Base-by-base conservation (phyloP, 306 rosid genomes). In the Quercus ilex region DNA sequence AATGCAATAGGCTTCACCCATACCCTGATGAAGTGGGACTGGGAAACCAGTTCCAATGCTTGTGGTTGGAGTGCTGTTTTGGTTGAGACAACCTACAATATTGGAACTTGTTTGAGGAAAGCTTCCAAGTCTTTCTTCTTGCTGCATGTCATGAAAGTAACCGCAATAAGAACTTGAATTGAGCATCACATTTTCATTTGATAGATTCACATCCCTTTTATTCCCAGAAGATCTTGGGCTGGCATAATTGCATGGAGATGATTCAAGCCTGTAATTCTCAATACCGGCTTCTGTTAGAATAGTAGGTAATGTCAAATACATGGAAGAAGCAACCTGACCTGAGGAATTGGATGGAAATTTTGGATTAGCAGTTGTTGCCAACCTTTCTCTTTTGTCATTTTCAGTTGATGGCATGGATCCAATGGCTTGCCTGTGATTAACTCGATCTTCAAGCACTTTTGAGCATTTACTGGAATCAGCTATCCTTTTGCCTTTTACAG, bases 271-370 rank as follows among this genome's bases (percentile, higher is more conserved):
- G 23, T 55, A 69, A 21, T 41, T 71, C 55, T 74, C 20, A 53
- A 43, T 21, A 23, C 41, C 17, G 5, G 75, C 43, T 55, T 52
- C 58, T 6, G 69, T 6, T 70, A 75, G 56, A 11, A 75, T 74
- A 28, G 78, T 21, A 10, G 87, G 79, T 15, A 67, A 31, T 73
- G 74, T 11, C 30, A 63, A 79, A 62, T 71, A 63, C 87, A 70
- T 79, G 25, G 83, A 72, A 75, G 81, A 83, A 76, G 75, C 18
- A 53, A 26, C 71, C 71, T 71, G 81, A 83, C n/a, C 64, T 33
- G 83, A 51, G 55, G 52, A 56, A 77, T 41, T 74, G 30, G 38
- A 71, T 26, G 78, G 28, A 56, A 38, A 13, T 53, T 11, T 64
- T 41, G 75, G 26, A 38, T 73, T 67, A 18, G 18, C 5, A 64